Conservation (phyloP, 106 monocot genomes). For the Dactylorhiza incarnata region DNA sequence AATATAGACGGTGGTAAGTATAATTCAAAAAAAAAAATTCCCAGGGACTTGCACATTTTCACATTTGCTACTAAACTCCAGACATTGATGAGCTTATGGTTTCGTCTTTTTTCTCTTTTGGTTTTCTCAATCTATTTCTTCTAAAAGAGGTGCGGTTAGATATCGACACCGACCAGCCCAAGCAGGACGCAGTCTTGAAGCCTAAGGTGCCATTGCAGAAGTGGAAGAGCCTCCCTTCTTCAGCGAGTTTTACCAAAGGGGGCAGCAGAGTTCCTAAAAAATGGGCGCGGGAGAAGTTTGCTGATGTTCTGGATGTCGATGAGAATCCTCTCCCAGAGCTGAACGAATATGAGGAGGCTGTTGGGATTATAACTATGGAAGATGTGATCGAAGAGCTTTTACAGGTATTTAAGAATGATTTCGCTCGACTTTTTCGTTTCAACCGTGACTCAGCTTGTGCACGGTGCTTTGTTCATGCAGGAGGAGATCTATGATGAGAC, state of each 20-base stretch:
- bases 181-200: conserved; percentile 27
- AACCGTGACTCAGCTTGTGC: background rate
- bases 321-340: conserved; percentile 45
- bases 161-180: conserved; percentile 43
- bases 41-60: background rate
- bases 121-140: background rate
- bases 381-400: conserved; percentile 96
- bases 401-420: conserved; percentile 32
- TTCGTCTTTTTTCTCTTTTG: background rate
- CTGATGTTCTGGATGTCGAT: conserved; percentile 60
- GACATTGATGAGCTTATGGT: background rate
- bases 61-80: background rate
- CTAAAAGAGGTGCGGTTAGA: conserved; percentile 34
- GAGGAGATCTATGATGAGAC: conserved; percentile 99
- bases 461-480: conserved; percentile 26
- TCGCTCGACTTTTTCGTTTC: background rate
- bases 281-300: conserved; percentile 33
- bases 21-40: background rate
- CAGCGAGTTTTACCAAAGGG: conserved; percentile 18
- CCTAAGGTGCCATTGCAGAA: conserved; percentile 15
- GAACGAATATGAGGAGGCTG: conserved; percentile 70
- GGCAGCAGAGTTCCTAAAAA: conserved; percentile 37
- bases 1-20: conserved; percentile 35
- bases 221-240: conserved; percentile 55
- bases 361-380: conserved; percentile 98